Evolutionary conservation across 306 rosid species (phyloP).

Genomic region (Fragaria nilgerrensis): DNA sequence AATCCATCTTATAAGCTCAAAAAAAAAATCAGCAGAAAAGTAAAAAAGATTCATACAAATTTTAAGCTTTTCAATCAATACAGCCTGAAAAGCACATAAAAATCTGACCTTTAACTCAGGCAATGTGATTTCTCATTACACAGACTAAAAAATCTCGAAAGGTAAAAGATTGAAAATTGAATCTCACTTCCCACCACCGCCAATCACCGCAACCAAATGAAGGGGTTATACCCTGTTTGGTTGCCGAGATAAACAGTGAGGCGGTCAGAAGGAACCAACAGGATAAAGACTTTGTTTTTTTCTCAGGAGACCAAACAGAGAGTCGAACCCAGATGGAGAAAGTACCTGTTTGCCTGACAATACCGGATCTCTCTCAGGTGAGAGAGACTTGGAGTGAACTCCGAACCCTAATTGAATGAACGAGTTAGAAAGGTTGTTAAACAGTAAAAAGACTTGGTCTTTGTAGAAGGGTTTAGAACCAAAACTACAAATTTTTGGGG

Average conservation of each 20-base stretch:
- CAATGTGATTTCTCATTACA: slow-evolving; percentile 2
- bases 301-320: slow-evolving; percentile 5
- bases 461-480: background rate
- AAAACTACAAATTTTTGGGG: background rate
- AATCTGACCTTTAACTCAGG: slow-evolving; percentile 1
- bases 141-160: background rate
- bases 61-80: background rate
- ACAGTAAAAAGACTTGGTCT: background rate
- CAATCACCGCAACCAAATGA: slow-evolving; percentile 14
- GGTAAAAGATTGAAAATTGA: background rate
- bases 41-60: background rate
- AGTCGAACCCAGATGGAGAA: slow-evolving; percentile 7
- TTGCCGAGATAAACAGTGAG: background rate
- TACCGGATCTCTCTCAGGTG: slow-evolving; percentile 26
- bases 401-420: slow-evolving; percentile 29
- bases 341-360: slow-evolving; percentile 25
- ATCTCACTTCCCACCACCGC: background rate
- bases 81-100: background rate
- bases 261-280: background rate
- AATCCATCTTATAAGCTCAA: background rate
- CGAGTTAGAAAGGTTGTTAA: background rate
- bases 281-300: background rate
- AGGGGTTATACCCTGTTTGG: slow-evolving; percentile 16
- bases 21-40: background rate
- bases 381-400: slow-evolving; percentile 26